Evolutionary conservation across 2,329 filamentous ascomycete species (phyloP).

Genomic region (Botrytis galanthina): DNA sequence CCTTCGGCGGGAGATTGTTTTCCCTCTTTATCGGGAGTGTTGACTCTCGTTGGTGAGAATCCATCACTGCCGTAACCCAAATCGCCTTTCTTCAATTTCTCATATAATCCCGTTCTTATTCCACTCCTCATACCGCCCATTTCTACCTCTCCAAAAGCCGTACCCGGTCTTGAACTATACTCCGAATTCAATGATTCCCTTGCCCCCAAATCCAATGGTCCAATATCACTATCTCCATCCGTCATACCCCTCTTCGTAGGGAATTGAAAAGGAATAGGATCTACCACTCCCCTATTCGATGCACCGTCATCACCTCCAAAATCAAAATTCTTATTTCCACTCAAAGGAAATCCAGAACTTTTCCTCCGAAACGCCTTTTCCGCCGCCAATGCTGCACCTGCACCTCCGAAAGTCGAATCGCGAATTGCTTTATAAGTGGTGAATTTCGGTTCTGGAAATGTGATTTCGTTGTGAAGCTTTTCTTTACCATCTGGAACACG

Average conservation of each 20-base stretch:
- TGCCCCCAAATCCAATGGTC: background rate
- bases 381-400: constrained; percentile 51
- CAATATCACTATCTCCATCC: background rate
- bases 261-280: constrained; percentile 52
- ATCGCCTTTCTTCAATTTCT: constrained; percentile 67
- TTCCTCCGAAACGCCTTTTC: constrained; percentile 60
- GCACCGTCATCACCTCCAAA: constrained; percentile 34
- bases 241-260: constrained; percentile 29
- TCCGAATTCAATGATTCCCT: background rate
- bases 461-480: constrained; percentile 84
- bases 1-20: constrained; percentile 51
- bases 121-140: constrained; percentile 32
- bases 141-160: background rate
- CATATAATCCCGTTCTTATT: constrained; percentile 48
- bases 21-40: constrained; percentile 37
- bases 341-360: constrained; percentile 49
- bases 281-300: constrained; percentile 33
- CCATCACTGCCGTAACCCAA: constrained; percentile 59
- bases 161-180: background rate
- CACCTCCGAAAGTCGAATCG: constrained; percentile 36
- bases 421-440: constrained; percentile 68
- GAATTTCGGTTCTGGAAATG: constrained; percentile 83
- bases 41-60: constrained; percentile 41
- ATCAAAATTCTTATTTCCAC: constrained; percentile 34
- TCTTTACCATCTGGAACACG: constrained; percentile 94